phyloP scores from a whole-genome alignment of 2,329 filamentous ascomycete species.

The Penicillium aurantiogriseum region DNA sequence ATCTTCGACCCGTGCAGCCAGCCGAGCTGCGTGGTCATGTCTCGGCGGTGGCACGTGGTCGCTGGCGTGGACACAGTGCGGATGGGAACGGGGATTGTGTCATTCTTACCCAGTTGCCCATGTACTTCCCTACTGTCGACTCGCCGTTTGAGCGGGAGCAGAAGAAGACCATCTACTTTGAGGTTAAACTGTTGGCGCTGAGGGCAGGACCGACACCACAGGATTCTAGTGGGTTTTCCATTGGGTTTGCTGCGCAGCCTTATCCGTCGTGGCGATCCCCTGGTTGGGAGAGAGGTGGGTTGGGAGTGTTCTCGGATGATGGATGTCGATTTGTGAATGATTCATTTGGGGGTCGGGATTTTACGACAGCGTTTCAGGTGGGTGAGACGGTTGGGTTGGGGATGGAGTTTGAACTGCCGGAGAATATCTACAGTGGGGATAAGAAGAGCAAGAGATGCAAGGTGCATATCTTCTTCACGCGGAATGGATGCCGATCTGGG shows the following conservation, averaged over 20 bases:
- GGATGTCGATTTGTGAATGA: conserved; percentile 64
- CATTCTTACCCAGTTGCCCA: conserved; percentile 54
- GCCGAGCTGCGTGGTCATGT: conserved; percentile 44
- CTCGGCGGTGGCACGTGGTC: conserved; percentile 33
- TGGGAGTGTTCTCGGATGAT: conserved; percentile 63
- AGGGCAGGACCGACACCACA: conserved; percentile 28
- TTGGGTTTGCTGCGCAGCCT: conserved; percentile 61
- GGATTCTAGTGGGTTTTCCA: conserved; percentile 53
- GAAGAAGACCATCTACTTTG: conserved; percentile 60
- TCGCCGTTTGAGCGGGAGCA: conserved; percentile 48
- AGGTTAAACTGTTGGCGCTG: conserved; percentile 53
- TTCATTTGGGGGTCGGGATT: conserved; percentile 58
- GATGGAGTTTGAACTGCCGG: conserved; percentile 51
- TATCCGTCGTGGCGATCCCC: conserved; percentile 63
- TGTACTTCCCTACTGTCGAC: conserved; percentile 55
- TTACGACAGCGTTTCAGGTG: conserved; percentile 52
- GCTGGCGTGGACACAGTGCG: conserved; percentile 48
- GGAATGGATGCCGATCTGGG: conserved; percentile 53
- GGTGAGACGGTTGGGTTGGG: conserved; percentile 61
- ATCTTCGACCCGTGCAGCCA: conserved; percentile 48
- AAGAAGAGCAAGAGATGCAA: conserved; percentile 31
- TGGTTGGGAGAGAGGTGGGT: conserved; percentile 61
- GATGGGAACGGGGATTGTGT: conserved; percentile 50
- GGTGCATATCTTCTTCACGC: conserved; percentile 59
- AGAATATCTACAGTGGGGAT: conserved; percentile 35